Evolutionary conservation across 2,329 filamentous ascomycete species (phyloP), one percentile per base, ranked within the genome.

Genomic region (Grosmannia penicillata): DNA sequence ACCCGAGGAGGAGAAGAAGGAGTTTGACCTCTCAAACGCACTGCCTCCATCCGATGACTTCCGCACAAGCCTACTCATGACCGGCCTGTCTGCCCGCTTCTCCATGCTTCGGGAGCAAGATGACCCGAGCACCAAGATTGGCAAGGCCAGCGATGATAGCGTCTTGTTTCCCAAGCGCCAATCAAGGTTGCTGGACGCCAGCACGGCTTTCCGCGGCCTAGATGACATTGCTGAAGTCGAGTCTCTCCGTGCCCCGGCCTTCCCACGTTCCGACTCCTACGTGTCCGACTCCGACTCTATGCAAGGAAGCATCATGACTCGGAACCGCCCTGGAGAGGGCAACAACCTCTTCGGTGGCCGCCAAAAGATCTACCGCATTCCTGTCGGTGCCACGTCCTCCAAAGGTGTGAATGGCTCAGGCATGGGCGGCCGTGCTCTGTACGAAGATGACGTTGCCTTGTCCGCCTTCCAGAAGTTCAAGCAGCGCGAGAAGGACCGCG

Each of bases 71-170:
- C 63, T 98, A 42, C 67, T 98, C 45, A 93, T 98, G 89, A 87
- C 85, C 1, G 89, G 87, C 30, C 69, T 98, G 5, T 96, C 89
- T 0, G 85, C 87, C 11, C 78, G 91, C 7, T 98, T 98, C 57
- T 96, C 89, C 49, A 96, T 96, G 89, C 65, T 96, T 24, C 70
- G 85, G 51, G 89, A 95, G 57, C 89, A 95, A 56, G 87, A 95
- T 55, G 86, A 95, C 51, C 89, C 89, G 1, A 79, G 66, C 45
- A 89, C 85, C 2, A 82, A 86, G 55, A 70, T 95, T 24, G 89
- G 89, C 41, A 95, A 96, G 58, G 89, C 89, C 14, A 91, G 82
- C 57, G 89, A 96, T 53, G 89, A 95, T 57, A 95, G 87, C 48
- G 87, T 96, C 4, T 61, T 96, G 17, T 82, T 76, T 45, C 82